Evolutionary conservation across 345 rosid species (phyloP).

Genomic region (Eucalyptus erythrocorys): DNA sequence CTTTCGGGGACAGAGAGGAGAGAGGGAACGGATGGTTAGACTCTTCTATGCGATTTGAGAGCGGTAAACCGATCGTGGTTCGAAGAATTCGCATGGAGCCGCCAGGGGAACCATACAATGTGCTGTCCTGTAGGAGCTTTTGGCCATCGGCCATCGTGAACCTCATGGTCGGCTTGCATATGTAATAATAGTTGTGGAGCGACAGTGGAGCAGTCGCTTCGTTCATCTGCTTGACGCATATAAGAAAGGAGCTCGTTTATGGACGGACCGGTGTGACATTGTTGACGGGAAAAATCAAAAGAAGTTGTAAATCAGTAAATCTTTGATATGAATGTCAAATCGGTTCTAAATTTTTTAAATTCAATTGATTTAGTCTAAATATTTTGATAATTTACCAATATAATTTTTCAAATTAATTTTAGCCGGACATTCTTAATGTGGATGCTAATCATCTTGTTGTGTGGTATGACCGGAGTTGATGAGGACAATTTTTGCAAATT

Average conservation of each 20-base stretch:
- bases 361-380: background rate
- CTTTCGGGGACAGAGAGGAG: background rate
- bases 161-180: background rate
- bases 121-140: background rate
- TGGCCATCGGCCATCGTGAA: background rate
- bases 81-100: background rate
- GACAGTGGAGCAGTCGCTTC: background rate
- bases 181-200: background rate
- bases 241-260: background rate
- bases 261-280: background rate
- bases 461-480: fast-evolving
- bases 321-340: background rate
- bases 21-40: background rate
- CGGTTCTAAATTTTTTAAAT: fast-evolving
- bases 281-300: background rate
- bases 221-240: background rate
- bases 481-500: background rate
- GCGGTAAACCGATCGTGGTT: background rate
- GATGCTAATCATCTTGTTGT: fast-evolving
- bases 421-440: fast-evolving
- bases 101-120: background rate
- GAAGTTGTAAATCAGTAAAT: background rate
- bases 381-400: background rate
- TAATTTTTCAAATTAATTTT: background rate
- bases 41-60: background rate